These are phyloP conservation scores for Paspalum vaginatum DNA, from an alignment of 176 grass and related monocot genomes.

Conservation along the genomic window DNA sequence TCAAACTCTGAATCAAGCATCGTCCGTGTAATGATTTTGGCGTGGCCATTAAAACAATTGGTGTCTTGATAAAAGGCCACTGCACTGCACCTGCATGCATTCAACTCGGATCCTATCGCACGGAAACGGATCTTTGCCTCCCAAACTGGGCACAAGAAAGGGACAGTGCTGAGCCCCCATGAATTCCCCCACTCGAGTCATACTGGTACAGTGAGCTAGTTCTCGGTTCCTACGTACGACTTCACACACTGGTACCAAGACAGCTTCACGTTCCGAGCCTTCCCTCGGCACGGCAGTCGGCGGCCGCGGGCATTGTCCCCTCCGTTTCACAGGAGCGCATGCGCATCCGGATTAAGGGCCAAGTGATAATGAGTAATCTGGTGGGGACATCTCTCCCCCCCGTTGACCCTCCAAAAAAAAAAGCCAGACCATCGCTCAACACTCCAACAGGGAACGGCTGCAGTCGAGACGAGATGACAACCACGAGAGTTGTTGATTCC, in stretches of 20 bases:
- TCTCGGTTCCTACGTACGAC: not conserved
- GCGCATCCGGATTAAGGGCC: too few relatives aligned
- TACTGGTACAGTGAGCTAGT: conserved; percentile 1
- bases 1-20: not conserved
- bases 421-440: not conserved
- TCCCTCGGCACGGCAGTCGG: not conserved
- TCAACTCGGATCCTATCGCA: not conserved
- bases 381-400: too few relatives aligned
- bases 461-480: not conserved
- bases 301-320: not conserved
- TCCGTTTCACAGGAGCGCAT: not conserved
- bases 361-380: too few relatives aligned
- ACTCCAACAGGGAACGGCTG: not conserved
- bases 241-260: not conserved
- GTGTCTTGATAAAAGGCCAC: not conserved
- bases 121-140: conserved; percentile 36
- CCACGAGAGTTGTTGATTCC: not conserved
- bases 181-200: conserved; percentile 15
- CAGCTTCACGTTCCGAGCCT: conserved; percentile 2
- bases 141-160: conserved; percentile 44
- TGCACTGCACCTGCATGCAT: not conserved
- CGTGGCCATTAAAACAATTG: not conserved
- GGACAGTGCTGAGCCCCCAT: conserved; percentile 40
- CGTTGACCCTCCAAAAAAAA: too few relatives aligned
- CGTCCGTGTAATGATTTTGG: too few relatives aligned